Conservation (phyloP, 352 stramenopile species). For the Phytophthora quininea region DNA sequence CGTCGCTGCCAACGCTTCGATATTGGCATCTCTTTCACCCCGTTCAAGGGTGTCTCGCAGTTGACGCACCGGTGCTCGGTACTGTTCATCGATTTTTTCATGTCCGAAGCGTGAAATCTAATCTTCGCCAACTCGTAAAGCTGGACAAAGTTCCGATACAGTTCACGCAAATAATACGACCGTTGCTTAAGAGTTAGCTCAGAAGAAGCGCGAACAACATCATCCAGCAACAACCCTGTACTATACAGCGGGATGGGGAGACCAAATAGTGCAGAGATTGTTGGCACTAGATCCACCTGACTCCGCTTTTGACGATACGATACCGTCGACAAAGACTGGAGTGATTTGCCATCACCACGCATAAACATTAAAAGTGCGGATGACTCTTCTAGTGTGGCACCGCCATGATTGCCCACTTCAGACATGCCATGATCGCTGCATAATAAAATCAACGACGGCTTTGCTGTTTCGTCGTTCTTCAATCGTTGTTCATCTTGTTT, state of each 20-base stretch:
- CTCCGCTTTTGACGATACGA: conserved; percentile 32
- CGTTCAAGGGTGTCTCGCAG: conserved; percentile 15
- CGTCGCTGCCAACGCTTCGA: conserved; percentile 10
- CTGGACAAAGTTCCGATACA: conserved; percentile 72
- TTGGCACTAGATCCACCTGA: conserved; percentile 89
- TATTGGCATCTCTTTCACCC: background rate
- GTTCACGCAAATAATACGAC: conserved; percentile 34
- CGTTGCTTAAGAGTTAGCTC: background rate
- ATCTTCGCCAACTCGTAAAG: conserved; percentile 52
- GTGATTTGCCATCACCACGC: conserved; percentile 43
- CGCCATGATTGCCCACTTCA: conserved; percentile 87
- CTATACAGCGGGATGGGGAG: conserved; percentile 70
- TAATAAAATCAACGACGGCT: conserved; percentile 74
- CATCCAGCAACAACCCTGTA: conserved; percentile 67
- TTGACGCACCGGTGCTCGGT: conserved; percentile 23
- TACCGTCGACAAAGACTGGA: background rate
- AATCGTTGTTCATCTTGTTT: conserved; percentile 56
- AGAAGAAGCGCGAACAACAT: conserved; percentile 51
- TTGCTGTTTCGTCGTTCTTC: conserved; percentile 19
- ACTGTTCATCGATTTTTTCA: conserved; percentile 41
- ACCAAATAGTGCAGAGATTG: conserved; percentile 74
- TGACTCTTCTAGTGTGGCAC: conserved; percentile 83
- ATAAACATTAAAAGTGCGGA: conserved; percentile 86
- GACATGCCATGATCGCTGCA: conserved; percentile 92
- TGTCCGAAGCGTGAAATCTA: conserved; percentile 45